A percentile compares a stretch with the other conserved stretches of the same genome.
phyloP scores from a whole-genome alignment of 1,284 basidiomycete genomes.

The Hortiboletus rubellus region DNA sequence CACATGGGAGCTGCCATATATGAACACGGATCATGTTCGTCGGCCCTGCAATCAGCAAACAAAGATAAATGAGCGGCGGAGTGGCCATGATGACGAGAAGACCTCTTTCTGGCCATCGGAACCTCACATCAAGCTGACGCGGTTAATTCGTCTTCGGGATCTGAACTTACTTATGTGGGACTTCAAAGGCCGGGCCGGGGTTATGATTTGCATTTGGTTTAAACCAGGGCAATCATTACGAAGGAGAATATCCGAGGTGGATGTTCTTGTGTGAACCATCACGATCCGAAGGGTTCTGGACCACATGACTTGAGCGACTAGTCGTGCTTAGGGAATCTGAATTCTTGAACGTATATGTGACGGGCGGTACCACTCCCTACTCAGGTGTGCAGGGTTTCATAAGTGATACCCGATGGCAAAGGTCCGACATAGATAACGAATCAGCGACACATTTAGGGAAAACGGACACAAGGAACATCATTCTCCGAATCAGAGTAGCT shows the following conservation, averaged over 20 bases:
- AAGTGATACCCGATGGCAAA: background rate
- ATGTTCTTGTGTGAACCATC: constrained; percentile 1
- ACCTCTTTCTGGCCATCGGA: background rate
- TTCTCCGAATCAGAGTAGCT: constrained; percentile 48
- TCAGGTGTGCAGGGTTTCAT: background rate
- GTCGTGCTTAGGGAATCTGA: background rate
- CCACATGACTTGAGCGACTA: background rate
- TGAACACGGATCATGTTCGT: constrained; percentile 10
- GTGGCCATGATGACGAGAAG: background rate
- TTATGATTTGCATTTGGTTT: background rate
- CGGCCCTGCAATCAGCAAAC: constrained; percentile 4
- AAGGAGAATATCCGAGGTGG: background rate
- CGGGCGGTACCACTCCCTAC: background rate
- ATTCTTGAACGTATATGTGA: background rate
- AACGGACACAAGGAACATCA: background rate
- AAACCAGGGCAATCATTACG: background rate
- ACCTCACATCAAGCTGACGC: background rate
- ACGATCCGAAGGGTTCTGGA: background rate
- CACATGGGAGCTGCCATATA: constrained; percentile 3
- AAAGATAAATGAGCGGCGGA: background rate
- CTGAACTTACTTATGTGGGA: background rate
- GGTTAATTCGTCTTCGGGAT: background rate
- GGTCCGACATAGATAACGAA: background rate
- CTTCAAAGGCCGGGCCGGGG: background rate
- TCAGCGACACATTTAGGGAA: constrained; percentile 2